Base-by-base conservation (phyloP, 2,329 filamentous ascomycete species). In the Xylariaceae sp. region DNA sequence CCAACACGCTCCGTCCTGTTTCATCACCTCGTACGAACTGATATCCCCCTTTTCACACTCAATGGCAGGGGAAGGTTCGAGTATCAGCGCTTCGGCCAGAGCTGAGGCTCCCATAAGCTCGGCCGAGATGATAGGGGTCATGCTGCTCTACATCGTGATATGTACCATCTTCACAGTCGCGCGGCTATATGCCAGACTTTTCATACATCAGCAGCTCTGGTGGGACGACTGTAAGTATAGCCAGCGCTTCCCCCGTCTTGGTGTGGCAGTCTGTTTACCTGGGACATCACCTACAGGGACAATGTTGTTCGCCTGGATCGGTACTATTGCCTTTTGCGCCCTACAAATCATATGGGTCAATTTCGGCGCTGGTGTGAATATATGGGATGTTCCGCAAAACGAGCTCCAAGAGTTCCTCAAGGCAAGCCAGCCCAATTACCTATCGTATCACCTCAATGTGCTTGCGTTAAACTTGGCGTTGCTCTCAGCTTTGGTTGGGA, bases 141-240 rank as follows among this genome's bases (percentile, higher is more conserved):
- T 49, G 47, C 22, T 53, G 18, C 51, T 62, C 13, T 60, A 53
- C 42, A 51, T 57, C 72, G 76, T 54, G 73, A 43, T 62, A 10
- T 58, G 49, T 18, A 61, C 59, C 9, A 32, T 55, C 12, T 59
- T 59, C 43, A 65, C 62, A 0, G 36, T 53, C 21, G 51, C 56
- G 2, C 50, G 63, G 5, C 48, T 65, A 12, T 62, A 56, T 29
- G 60, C 59, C 5, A 55, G 62, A 26, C 58, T 55, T 36, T 52
- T 57, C 13, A 53, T 65, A 3, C 58, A 65, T 42, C 55, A 63
- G 15, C 61, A 62, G 26, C 47, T 64, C 13, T 65, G 63, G 63
- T 65, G 61, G 63, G 63, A 65, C 47, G 63, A 65, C 30, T 65
- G 63, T 65, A 49, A 58, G 63, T 53, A 39, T 10, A 18, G 8